These are phyloP conservation scores for Garcia nutans DNA, from an alignment of 345 rosid genomes.

Conservation along the genomic window DNA sequence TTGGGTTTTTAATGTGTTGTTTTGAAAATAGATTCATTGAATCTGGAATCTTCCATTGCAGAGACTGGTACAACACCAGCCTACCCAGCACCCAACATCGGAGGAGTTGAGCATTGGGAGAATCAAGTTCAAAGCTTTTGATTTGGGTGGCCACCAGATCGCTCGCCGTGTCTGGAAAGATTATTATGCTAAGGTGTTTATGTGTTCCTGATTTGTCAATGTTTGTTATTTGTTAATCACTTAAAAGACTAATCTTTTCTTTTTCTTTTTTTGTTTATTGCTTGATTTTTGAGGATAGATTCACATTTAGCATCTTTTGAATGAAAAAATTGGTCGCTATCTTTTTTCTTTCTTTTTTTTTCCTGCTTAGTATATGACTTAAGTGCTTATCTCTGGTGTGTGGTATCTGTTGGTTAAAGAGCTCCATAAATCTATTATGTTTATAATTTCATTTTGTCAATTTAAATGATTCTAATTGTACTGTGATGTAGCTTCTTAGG, in stretches of 20 bases:
- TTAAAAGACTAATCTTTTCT: neutral
- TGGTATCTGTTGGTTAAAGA: neutral
- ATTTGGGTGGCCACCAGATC: constrained; percentile 81
- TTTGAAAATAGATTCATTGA: neutral
- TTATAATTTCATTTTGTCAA: neutral
- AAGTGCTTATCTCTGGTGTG: neutral
- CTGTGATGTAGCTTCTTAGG: neutral
- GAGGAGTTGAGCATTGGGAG: constrained; percentile 78
- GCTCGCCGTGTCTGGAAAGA: constrained; percentile 86
- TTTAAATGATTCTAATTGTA: neutral
- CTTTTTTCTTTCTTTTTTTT: too few relatives aligned
- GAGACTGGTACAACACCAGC: constrained; percentile 81
- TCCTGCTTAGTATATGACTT: too few relatives aligned
- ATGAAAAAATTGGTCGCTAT: neutral
- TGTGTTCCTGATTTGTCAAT: neutral
- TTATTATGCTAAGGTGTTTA: constrained; percentile 61
- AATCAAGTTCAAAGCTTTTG: constrained; percentile 83
- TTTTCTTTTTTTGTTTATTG: neutral
- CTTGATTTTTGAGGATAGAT: neutral
- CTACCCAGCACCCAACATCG: constrained; percentile 72
- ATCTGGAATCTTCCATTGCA: constrained; percentile 25
- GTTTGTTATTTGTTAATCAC: neutral
- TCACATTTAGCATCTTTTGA: neutral
- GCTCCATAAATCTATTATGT: neutral
- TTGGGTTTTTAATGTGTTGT: neutral